phyloP scores from a whole-genome alignment of 306 rosid genomes.

The Herpetospermum pedunculosum region DNA sequence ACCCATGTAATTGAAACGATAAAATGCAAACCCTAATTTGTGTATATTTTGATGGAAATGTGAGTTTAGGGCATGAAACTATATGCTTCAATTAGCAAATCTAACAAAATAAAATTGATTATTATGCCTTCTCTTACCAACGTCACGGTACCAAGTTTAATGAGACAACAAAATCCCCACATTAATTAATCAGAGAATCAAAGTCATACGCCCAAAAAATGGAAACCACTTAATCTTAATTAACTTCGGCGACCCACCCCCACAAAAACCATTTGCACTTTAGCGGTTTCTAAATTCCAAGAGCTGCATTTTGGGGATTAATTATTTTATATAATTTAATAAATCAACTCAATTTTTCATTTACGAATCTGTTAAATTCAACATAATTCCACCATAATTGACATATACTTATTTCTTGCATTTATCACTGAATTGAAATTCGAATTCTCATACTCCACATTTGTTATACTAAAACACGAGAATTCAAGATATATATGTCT shows the following conservation, averaged over 20 bases:
- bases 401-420: too few relatives aligned
- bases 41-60: not conserved
- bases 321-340: not conserved
- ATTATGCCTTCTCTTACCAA: not conserved
- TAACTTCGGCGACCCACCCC: not conserved
- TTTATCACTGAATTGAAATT: too few relatives aligned
- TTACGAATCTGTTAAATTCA: too few relatives aligned
- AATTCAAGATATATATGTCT: too few relatives aligned
- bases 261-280: not conserved
- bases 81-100: not conserved
- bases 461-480: too few relatives aligned
- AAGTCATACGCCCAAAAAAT: conserved; percentile 5
- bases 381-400: too few relatives aligned
- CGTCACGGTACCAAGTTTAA: not conserved
- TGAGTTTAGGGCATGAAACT: not conserved
- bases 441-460: too few relatives aligned
- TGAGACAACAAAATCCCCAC: not conserved
- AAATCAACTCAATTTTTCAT: not conserved
- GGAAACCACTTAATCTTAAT: conserved; percentile 5
- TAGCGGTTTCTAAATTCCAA: not conserved
- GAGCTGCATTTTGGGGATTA: not conserved
- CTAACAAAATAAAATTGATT: not conserved
- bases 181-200: conserved; percentile 5
- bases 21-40: not conserved
- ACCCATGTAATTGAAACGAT: not conserved